Evolutionary conservation across 2,329 filamentous ascomycete species (phyloP).

Genomic region (Colletotrichum abscissum): DNA sequence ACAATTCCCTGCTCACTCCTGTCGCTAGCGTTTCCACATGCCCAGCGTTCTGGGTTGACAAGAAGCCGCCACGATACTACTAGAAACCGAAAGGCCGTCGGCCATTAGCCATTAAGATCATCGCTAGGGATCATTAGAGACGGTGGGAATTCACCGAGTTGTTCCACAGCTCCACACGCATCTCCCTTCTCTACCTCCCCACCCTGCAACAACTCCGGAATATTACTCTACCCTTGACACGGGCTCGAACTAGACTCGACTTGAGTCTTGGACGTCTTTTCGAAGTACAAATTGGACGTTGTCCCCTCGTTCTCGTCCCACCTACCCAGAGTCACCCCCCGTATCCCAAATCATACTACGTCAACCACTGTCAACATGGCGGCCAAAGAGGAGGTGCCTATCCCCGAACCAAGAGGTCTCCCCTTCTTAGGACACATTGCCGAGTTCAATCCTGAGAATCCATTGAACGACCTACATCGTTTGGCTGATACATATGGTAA

Average conservation of each 20-base stretch:
- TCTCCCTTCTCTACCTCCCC: not conserved
- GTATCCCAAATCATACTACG: not conserved
- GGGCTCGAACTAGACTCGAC: not conserved
- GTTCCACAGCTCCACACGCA: not conserved
- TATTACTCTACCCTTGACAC: not conserved
- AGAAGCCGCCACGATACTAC: not conserved
- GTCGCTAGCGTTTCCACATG: not conserved
- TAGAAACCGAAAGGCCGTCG: not conserved
- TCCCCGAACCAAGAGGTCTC: slow-evolving; percentile 65
- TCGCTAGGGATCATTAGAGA: not conserved
- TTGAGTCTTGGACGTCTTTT: not conserved
- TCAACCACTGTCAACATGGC: slow-evolving; percentile 40
- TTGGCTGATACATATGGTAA: slow-evolving; percentile 75
- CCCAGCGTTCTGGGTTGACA: not conserved
- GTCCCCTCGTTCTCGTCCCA: not conserved
- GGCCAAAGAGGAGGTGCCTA: slow-evolving; percentile 27
- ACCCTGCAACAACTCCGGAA: not conserved
- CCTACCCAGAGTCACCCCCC: not conserved
- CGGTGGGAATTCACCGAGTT: not conserved
- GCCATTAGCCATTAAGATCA: not conserved
- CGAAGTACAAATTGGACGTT: not conserved
- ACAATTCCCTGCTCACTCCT: not conserved
- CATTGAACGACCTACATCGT: slow-evolving; percentile 63
- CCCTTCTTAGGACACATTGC: slow-evolving; percentile 74
- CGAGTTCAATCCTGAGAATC: slow-evolving; percentile 70